Conservation (phyloP, 176 grass and related monocot genomes). For the Guadua angustifolia region DNA sequence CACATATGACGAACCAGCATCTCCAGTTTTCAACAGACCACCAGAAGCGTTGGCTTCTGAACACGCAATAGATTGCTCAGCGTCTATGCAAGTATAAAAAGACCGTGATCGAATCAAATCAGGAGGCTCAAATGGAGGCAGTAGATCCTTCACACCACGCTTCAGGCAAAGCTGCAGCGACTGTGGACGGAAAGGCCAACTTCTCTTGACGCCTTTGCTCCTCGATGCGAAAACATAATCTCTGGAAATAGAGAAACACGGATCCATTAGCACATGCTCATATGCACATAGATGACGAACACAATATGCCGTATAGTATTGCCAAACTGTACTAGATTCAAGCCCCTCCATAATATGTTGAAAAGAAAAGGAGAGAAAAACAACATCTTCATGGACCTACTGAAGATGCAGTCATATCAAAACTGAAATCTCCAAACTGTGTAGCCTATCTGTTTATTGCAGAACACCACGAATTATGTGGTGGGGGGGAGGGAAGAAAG, state of each 20-base stretch:
- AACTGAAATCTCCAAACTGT: slow-evolving; percentile 42
- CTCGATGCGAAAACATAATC: slow-evolving; percentile 82
- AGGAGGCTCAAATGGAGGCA: slow-evolving; percentile 88
- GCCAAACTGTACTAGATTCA: slow-evolving; percentile 47
- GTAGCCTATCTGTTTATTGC: slow-evolving; percentile 24
- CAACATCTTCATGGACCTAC: slow-evolving; percentile 54
- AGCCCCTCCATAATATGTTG: slow-evolving; percentile 30
- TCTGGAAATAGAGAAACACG: slow-evolving; percentile 59
- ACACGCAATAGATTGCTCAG: slow-evolving; percentile 34
- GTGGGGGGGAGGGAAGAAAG: not conserved
- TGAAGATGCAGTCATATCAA: slow-evolving; percentile 49
- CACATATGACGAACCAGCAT: slow-evolving; percentile 37
- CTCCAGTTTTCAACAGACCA: slow-evolving; percentile 46
- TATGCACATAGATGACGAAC: slow-evolving; percentile 10
- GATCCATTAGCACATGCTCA: slow-evolving; percentile 57
- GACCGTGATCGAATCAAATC: slow-evolving; percentile 61
- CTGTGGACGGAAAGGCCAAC: slow-evolving; percentile 78
- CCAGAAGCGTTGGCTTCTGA: slow-evolving; percentile 31
- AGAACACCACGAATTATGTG: slow-evolving; percentile 36
- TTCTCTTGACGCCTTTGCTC: slow-evolving; percentile 71
- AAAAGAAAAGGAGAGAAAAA: slow-evolving; percentile 38
- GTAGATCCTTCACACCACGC: slow-evolving; percentile 64
- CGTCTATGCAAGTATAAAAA: slow-evolving; percentile 38
- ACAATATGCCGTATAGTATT: slow-evolving; percentile 26
- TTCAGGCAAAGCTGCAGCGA: slow-evolving; percentile 76